A percentile compares a stretch with the other conserved stretches of the same genome.
These are phyloP conservation scores for Zizania latifolia DNA, from an alignment of 176 grass and related monocot species.

Conservation along the genomic window DNA sequence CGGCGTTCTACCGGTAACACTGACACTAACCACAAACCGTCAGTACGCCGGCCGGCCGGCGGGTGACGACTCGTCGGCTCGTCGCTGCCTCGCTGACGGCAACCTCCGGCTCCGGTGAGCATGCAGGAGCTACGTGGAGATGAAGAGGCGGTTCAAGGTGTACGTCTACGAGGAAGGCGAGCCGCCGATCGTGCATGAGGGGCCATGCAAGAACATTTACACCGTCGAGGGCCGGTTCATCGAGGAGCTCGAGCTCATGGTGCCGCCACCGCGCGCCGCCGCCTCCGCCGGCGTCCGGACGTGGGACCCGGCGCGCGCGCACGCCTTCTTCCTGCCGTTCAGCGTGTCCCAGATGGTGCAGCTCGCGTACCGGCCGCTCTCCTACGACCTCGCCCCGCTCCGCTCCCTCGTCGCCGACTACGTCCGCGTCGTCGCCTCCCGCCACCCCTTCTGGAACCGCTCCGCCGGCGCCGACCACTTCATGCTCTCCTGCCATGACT, in stretches of 20 bases:
- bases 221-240: constrained; percentile 74
- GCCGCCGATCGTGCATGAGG: constrained; percentile 54
- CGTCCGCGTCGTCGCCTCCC: constrained; percentile 46
- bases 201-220: constrained; percentile 81
- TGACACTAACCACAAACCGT: too few relatives aligned
- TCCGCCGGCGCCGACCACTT: constrained; percentile 71
- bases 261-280: neutral
- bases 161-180: constrained; percentile 87
- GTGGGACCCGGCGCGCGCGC: constrained; percentile 35
- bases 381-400: constrained; percentile 23
- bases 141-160: constrained; percentile 72
- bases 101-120: too few relatives aligned
- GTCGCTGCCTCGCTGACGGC: neutral
- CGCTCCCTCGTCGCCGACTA: constrained; percentile 54
- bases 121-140: constrained; percentile 70
- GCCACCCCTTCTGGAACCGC: constrained; percentile 69
- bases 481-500: constrained; percentile 88
- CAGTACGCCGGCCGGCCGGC: too few relatives aligned
- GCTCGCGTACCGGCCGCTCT: constrained; percentile 21
- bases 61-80: too few relatives aligned
- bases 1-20: constrained; percentile 45
- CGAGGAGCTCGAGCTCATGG: constrained; percentile 56
- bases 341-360: constrained; percentile 56
- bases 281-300: constrained; percentile 5
- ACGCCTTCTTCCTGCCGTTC: constrained; percentile 68